Evolutionary conservation across 495 filamentous ascomycete species (phyloP).

Genomic region (Penicillium antarcticum): DNA sequence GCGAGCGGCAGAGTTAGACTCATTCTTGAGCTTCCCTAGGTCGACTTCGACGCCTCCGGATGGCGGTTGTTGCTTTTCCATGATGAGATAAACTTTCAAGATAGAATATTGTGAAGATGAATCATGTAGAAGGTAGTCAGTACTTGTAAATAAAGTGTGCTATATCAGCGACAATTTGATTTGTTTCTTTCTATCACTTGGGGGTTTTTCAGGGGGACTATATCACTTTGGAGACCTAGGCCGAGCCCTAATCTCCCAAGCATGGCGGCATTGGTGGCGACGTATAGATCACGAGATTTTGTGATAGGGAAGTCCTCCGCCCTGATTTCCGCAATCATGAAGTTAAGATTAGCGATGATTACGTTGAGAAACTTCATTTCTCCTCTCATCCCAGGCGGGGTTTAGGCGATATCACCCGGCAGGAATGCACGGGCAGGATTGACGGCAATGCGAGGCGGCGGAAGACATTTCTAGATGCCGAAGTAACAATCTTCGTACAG

Average conservation of each 20-base stretch:
- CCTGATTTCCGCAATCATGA: neutral
- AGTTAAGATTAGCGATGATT: neutral
- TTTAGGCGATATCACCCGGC: neutral
- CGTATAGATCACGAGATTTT: neutral
- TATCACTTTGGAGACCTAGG: neutral
- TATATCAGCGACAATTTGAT: no score
- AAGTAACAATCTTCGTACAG: neutral
- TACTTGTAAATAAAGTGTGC: no score
- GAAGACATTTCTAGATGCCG: neutral
- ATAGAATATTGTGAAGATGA: neutral
- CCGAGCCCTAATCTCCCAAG: neutral
- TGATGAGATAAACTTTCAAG: neutral
- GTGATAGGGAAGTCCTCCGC: neutral
- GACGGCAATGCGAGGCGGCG: neutral
- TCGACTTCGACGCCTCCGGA: conserved; percentile 1
- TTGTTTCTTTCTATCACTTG: neutral
- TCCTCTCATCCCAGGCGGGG: neutral
- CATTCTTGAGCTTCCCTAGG: conserved; percentile 14
- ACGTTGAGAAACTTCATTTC: neutral
- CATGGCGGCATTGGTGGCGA: neutral
- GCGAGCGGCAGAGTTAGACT: conserved; percentile 9
- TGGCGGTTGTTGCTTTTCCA: conserved; percentile 12
- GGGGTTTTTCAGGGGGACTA: neutral
- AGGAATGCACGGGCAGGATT: neutral
- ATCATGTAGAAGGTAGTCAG: no score